Evolutionary conservation across 2,329 filamentous ascomycete species (phyloP), one percentile per base, ranked within the genome.

Genomic region (Hypoxylon sp.): DNA sequence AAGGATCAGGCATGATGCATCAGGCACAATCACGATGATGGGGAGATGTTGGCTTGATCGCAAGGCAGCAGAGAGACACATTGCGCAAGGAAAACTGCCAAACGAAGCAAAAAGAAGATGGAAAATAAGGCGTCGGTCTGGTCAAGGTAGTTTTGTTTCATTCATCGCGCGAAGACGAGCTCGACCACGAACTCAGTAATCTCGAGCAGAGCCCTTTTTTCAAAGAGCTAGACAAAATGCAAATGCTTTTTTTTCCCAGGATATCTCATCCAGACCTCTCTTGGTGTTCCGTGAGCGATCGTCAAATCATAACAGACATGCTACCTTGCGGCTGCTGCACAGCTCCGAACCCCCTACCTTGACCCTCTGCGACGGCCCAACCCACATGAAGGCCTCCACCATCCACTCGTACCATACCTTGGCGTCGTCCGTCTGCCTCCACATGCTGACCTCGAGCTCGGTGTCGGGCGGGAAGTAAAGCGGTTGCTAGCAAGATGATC

Each of bases 361-460:
- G 74, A 91, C 80, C 52, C 88, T 79, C 64, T 80, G 78, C 33
- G 81, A 79, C n/a, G 81, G 81, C 1, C 83, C 83, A 46, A 85
- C 75, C 79, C 84, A 88, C 17, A 81, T 83, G 74, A 88, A 97
- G 9, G 90, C 91, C 74, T 98, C 95, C 2, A 97, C 88, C 59
- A 95, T 81, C 95, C 95, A 99, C 74, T 99, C 95, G 74, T 99
- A 99, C 96, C 95, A 99, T 6, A 99, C 95, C 74, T 91, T 96
- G 31, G 89, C 86, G 72, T 97, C 92, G 71, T 99, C 94, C 0
- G 95, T 98, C 76, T 96, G 91, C 47, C 95, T 85, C 90, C 92
- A 97, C 87, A 99, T 97, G 72, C 88, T 95, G 31, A 97, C 87
- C 66, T 96, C 90, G 3, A 98, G 80, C 73, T 97, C 91, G 0